These are phyloP conservation scores for Mortierella polycephala DNA, from an alignment of 371 early-diverging fungal genomes.

Conservation along the genomic window DNA sequence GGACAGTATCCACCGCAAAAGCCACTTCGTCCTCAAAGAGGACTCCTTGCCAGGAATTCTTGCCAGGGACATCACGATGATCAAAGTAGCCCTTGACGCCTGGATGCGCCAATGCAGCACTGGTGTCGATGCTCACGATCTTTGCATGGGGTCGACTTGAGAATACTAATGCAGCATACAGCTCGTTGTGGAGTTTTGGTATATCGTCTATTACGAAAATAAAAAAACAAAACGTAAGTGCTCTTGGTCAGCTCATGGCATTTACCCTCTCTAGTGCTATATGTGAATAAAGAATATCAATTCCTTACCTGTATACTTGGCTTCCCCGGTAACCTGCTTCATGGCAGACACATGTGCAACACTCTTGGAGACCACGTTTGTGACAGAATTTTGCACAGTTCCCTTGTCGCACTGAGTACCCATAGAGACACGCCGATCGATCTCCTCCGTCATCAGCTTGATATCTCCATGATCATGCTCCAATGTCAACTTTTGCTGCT, in stretches of 20 bases:
- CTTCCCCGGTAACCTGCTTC: background rate
- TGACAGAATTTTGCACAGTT: background rate
- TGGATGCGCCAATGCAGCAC: background rate
- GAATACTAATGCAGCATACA: background rate
- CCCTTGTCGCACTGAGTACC: background rate
- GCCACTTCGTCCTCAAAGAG: background rate
- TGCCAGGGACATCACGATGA: background rate
- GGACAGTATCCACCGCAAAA: background rate
- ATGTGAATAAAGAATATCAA: too few relatives aligned
- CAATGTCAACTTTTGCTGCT: background rate
- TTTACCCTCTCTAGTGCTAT: too few relatives aligned
- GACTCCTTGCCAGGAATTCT: background rate
- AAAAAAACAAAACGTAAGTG: background rate
- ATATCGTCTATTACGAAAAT: background rate
- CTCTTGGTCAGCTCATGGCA: too few relatives aligned
- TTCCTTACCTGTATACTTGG: slow-evolving; percentile 1
- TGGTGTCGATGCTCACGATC: slow-evolving; percentile 2
- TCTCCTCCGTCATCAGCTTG: background rate
- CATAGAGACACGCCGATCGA: background rate
- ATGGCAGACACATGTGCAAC: background rate
- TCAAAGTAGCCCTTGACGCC: background rate
- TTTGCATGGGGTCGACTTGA: background rate
- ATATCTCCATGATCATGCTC: background rate
- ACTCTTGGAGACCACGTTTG: background rate
- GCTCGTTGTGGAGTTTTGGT: background rate